These are phyloP conservation scores for Dryas integrifolia DNA, from an alignment of 331 rosid species.

Conservation along the genomic window DNA sequence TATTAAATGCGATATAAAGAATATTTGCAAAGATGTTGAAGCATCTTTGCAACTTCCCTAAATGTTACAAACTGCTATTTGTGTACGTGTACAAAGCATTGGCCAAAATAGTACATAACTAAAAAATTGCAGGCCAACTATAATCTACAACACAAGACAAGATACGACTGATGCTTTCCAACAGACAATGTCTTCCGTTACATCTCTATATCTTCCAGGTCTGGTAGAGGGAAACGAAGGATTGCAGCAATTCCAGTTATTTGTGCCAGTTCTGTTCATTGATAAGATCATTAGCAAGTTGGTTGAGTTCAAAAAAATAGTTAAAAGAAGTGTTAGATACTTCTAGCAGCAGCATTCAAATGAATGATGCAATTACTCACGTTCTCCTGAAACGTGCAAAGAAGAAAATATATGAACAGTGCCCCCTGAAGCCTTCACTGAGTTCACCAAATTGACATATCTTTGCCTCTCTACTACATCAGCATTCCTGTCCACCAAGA, in stretches of 20 bases:
- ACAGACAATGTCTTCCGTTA: slow-evolving; percentile 25
- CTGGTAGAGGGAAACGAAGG: slow-evolving; percentile 94
- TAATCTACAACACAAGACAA: slow-evolving; percentile 6
- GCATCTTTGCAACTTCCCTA: not conserved
- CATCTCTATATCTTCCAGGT: slow-evolving; percentile 91
- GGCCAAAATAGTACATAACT: not conserved
- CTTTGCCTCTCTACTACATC: slow-evolving; percentile 59
- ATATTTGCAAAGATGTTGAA: not conserved
- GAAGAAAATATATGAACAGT: slow-evolving; percentile 84
- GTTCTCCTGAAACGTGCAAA: slow-evolving; percentile 97
- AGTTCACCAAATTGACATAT: slow-evolving; percentile 74
- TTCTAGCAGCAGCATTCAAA: slow-evolving; percentile 8
- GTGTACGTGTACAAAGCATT: not conserved
- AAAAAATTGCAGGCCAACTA: not conserved
- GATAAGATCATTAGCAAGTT: slow-evolving; percentile 11
- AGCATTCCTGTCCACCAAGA: slow-evolving; percentile 59
- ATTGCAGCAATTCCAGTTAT: slow-evolving; percentile 90
- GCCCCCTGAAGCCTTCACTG: slow-evolving; percentile 86
- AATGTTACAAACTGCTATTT: slow-evolving; percentile 4
- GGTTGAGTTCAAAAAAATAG: slow-evolving; percentile 6
- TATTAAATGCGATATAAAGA: not conserved
- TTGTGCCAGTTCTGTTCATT: slow-evolving; percentile 75
- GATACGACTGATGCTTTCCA: not conserved
- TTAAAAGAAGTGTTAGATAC: not conserved
- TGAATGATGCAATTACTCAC: slow-evolving; percentile 45